Base-by-base conservation (phyloP, 768 basidiomycete species). In the Psilocybe subaeruginosa region DNA sequence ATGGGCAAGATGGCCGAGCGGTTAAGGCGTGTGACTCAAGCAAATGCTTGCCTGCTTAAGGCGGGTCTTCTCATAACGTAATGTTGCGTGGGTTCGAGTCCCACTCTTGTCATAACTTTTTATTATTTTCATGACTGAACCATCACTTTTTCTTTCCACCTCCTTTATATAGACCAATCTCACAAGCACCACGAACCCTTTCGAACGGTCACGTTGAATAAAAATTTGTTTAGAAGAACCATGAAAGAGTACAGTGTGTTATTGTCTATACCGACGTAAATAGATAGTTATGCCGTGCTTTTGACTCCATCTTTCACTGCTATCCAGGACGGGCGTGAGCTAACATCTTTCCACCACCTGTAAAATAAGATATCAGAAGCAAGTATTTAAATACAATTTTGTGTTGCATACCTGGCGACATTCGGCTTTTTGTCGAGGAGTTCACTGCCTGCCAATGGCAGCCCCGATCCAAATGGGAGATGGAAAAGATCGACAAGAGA, bases 401-500 rank as follows among this genome's bases (percentile, higher is more conserved):
- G 23, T 12, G 8, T 12, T 19, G 14, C 64, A 45, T 43, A 83
- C 82, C 81, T 79, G 0, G 74, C 60, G 2, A 85, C 76, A 61
- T 83, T 80, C 6, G 82, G 80, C 64, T 75, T 73, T 31, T 72
- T 62, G 35, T 69, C 69, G 17, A 84, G 60, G 8, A 76, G 59
- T 8, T 73, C 64, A 45, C 64, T 60, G 0, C 76, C 77, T 0
- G 63, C 59, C 1, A 6, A 12, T 17, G 46, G 58, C 31, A 75
- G 64, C 54, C 66, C 8, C 2, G 58, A 19, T 0, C 68, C 75
- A 52, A 79, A 81, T 0, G 86, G 80, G 33, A 88, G 68, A 68
- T 87, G 86, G 70, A 80, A 81, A 9, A 89, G 74, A 67, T 89
- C 88, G 3, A 82, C 85, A 1, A 88, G 73, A 6, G 84, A 86